These are phyloP conservation scores for Cyphellophora attinorum DNA, from an alignment of 2,329 filamentous ascomycete genomes.

Conservation along the genomic window DNA sequence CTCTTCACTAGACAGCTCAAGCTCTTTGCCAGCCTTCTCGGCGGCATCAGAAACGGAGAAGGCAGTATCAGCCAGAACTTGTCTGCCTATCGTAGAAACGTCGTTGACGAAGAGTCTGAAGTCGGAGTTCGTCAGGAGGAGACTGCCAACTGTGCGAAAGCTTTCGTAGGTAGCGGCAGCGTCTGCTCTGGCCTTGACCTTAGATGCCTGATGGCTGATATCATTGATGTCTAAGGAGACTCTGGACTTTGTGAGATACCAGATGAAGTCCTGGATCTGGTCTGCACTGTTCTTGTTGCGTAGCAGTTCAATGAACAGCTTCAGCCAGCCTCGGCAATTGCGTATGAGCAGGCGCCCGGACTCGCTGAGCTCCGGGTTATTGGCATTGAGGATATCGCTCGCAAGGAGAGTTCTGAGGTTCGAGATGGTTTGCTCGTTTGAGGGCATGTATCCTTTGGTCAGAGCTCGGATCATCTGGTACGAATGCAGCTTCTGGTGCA, in stretches of 20 bases:
- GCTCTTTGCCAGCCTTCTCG: slow-evolving; percentile 59
- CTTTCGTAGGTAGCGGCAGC: slow-evolving; percentile 69
- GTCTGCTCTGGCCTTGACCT: slow-evolving; percentile 59
- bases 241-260: slow-evolving; percentile 69
- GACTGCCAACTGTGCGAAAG: slow-evolving; percentile 67
- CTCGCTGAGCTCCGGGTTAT: slow-evolving; percentile 64
- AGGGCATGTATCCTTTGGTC: slow-evolving; percentile 80
- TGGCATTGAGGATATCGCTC: slow-evolving; percentile 67
- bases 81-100: slow-evolving; percentile 64
- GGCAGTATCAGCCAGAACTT: slow-evolving; percentile 81
- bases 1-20: slow-evolving; percentile 60
- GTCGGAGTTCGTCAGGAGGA: slow-evolving; percentile 83
- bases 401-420: slow-evolving; percentile 72
- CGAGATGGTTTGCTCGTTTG: slow-evolving; percentile 71
- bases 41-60: slow-evolving; percentile 69
- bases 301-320: slow-evolving; percentile 71
- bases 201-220: slow-evolving; percentile 50
- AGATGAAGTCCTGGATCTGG: slow-evolving; percentile 85
- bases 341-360: slow-evolving; percentile 66
- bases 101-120: slow-evolving; percentile 82
- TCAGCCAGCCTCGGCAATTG: slow-evolving; percentile 63
- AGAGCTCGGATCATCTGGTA: slow-evolving; percentile 86
- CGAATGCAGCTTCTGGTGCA: slow-evolving; percentile 76
- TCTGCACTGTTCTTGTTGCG: slow-evolving; percentile 73
- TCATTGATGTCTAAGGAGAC: slow-evolving; percentile 59